phyloP scores from a whole-genome alignment of 768 basidiomycete genomes.

The Boletellus emodensis region DNA sequence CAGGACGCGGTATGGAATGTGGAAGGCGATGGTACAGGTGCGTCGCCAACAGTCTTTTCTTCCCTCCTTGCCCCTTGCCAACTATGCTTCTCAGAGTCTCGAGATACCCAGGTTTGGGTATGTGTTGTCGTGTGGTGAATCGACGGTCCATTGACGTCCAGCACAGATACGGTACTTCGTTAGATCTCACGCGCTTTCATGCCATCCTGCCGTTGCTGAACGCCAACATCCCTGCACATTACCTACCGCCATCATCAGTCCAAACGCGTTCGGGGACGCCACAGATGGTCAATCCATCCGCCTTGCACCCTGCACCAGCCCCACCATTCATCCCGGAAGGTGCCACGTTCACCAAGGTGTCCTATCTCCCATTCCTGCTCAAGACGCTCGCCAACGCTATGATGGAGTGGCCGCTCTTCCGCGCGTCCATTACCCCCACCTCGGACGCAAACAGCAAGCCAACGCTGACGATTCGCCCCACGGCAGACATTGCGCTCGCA shows the following conservation, averaged over 20 bases:
- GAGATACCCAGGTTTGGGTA: constrained; percentile 84
- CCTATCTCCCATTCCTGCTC: constrained; percentile 78
- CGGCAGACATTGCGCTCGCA: constrained; percentile 71
- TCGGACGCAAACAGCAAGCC: constrained; percentile 44
- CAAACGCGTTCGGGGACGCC: constrained; percentile 20
- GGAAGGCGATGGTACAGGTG: constrained; percentile 86
- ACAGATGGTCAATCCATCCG: constrained; percentile 35
- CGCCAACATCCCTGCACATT: constrained; percentile 61
- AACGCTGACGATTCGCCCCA: constrained; percentile 65
- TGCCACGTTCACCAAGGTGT: constrained; percentile 61
- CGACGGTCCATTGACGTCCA: constrained; percentile 1
- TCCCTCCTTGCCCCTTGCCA: background rate
- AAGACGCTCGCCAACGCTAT: constrained; percentile 79
- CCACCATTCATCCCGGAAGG: constrained; percentile 45
- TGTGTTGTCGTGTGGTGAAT: constrained; percentile 13
- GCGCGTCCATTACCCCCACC: constrained; percentile 61
- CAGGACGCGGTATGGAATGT: constrained; percentile 80
- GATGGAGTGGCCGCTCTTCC: constrained; percentile 81
- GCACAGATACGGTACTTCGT: constrained; percentile 62
- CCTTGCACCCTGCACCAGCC: constrained; percentile 37
- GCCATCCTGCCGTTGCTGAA: constrained; percentile 61
- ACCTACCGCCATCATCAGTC: constrained; percentile 39
- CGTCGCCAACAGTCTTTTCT: constrained; percentile 3
- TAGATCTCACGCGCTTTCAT: constrained; percentile 72
- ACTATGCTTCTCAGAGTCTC: constrained; percentile 51